phyloP scores from a whole-genome alignment of 1,284 basidiomycete genomes.

The Fomitopsis schrenkii region DNA sequence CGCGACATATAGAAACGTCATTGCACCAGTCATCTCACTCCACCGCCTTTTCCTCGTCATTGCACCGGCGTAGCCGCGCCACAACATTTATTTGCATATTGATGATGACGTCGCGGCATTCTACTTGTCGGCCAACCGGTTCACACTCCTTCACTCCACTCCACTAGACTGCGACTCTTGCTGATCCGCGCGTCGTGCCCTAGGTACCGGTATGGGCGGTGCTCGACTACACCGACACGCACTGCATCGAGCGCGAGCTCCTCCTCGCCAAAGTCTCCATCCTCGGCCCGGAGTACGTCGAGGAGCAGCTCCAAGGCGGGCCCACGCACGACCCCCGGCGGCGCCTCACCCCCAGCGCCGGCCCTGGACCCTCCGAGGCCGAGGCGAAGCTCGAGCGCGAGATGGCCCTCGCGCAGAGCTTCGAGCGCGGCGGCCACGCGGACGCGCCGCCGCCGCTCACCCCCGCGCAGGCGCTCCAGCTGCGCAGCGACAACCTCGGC shows the following conservation, averaged over 20 bases:
- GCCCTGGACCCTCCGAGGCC: slow-evolving; percentile 17
- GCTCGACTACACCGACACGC: slow-evolving; percentile 91
- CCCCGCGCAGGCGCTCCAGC: slow-evolving; percentile 78
- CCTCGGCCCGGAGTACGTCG: slow-evolving; percentile 96
- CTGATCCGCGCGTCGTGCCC: no score
- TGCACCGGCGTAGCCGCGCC: no score
- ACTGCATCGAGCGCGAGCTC: slow-evolving; percentile 40
- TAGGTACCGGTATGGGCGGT: slow-evolving; percentile 98
- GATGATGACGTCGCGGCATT: no score
- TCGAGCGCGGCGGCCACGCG: slow-evolving; percentile 48
- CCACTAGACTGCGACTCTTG: neutral
- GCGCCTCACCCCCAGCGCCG: slow-evolving; percentile 2
- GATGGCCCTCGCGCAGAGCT: slow-evolving; percentile 66
- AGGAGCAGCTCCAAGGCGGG: slow-evolving; percentile 79
- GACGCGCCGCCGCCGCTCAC: slow-evolving; percentile 32
- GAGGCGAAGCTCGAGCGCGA: slow-evolving; percentile 64
- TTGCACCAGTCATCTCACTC: no score
- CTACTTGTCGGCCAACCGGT: no score
- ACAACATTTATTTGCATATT: no score
- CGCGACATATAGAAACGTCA: no score
- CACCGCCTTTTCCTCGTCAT: no score
- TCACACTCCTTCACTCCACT: no score
- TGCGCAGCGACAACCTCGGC: slow-evolving; percentile 88
- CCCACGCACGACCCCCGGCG: slow-evolving; percentile 74
- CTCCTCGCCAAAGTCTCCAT: slow-evolving; percentile 68